A percentile compares a stretch with the other conserved stretches of the same genome.
Conservation (phyloP, 2,329 filamentous ascomycete species). For the Daldinia sp. region DNA sequence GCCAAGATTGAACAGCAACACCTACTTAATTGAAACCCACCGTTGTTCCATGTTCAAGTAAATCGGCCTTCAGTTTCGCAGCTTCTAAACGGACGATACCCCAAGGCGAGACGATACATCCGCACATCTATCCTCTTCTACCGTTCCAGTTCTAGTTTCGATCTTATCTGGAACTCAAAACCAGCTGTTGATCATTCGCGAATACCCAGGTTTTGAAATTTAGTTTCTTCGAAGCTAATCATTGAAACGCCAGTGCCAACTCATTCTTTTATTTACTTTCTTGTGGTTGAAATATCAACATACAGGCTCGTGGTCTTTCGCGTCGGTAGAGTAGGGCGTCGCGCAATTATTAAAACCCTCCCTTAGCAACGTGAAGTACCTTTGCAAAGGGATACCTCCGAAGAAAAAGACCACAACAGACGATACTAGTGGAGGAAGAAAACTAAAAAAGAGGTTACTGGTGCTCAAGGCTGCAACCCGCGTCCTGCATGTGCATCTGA, state of each 20-base stretch:
- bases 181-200: constrained; percentile 11
- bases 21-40: constrained; percentile 26
- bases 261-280: neutral
- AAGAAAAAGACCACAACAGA: constrained; percentile 2
- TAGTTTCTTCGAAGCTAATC: neutral
- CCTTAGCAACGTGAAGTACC: neutral
- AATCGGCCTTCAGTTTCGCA: constrained; percentile 15
- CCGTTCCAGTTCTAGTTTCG: constrained; percentile 1
- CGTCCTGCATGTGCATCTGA: constrained; percentile 36
- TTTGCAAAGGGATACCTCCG: constrained; percentile 1
- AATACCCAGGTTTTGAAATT: constrained; percentile 8
- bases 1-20: constrained; percentile 1
- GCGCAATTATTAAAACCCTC: neutral
- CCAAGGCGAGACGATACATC: constrained; percentile 24
- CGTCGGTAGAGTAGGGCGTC: neutral
- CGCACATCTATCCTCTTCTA: too few relatives aligned
- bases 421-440: constrained; percentile 16
- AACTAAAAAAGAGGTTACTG: constrained; percentile 31
- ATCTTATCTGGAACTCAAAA: constrained; percentile 8
- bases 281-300: constrained; percentile 1
- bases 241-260: neutral
- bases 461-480: constrained; percentile 32
- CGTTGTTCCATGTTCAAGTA: too few relatives aligned
- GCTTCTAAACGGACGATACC: constrained; percentile 16
- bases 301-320: neutral